A percentile compares a stretch with the other conserved stretches of the same genome.
Evolutionary conservation across 2,329 filamentous ascomycete species (phyloP).

Genomic region (Peltaster fructicola): DNA sequence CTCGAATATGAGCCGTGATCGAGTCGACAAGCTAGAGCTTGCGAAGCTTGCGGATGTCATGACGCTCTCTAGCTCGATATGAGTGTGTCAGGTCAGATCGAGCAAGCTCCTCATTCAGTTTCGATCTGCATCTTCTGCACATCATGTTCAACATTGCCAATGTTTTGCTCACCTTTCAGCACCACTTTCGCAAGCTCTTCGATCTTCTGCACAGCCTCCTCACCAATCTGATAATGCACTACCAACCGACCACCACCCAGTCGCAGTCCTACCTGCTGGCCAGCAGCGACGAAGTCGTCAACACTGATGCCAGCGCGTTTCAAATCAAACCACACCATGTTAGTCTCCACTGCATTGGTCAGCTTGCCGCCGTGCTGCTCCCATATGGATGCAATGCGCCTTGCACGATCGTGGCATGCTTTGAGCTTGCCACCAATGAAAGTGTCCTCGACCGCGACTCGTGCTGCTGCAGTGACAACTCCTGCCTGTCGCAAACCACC

Average conservation of each 20-base stretch:
- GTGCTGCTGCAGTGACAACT: slow-evolving; percentile 55
- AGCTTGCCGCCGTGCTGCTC: slow-evolving; percentile 49
- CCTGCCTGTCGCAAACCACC: slow-evolving; percentile 64
- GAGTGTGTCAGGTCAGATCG: too few relatives aligned
- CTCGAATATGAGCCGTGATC: too few relatives aligned
- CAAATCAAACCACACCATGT: slow-evolving; percentile 78
- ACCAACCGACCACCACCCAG: slow-evolving; percentile 43
- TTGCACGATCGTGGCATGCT: slow-evolving; percentile 44
- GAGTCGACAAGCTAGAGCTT: too few relatives aligned
- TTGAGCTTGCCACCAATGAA: slow-evolving; percentile 51
- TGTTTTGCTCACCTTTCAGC: slow-evolving; percentile 11
- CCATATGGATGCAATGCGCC: slow-evolving; percentile 49
- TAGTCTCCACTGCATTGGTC: slow-evolving; percentile 59
- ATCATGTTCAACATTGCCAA: slow-evolving; percentile 11
- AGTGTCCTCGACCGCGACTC: slow-evolving; percentile 62
- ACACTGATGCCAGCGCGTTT: slow-evolving; percentile 37
- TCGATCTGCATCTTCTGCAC: slow-evolving; percentile 7
- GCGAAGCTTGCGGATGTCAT: too few relatives aligned
- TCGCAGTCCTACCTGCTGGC: slow-evolving; percentile 39
- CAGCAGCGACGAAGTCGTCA: slow-evolving; percentile 37
- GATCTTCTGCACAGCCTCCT: slow-evolving; percentile 41
- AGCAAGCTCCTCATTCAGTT: slow-evolving; percentile 1
- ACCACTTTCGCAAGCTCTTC: slow-evolving; percentile 35
- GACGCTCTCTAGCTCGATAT: too few relatives aligned
- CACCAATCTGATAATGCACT: slow-evolving; percentile 55